Conservation (phyloP, 1,284 basidiomycete species). For the Cryptococcus sp. region DNA sequence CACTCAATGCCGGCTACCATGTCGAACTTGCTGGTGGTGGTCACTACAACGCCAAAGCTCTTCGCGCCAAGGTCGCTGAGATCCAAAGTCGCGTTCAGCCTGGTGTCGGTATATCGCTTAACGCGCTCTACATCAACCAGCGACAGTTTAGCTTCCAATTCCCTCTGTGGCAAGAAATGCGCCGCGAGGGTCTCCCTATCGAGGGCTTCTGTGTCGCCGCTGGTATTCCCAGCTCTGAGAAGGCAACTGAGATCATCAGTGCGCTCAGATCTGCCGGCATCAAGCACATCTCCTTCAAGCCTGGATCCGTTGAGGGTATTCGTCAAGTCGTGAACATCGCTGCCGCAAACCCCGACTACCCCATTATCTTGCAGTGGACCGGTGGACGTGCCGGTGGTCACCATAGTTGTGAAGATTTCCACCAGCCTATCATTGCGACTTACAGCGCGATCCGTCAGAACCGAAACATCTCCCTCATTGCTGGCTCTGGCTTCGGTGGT, state of each 20-base stretch:
- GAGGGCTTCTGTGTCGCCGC: constrained; percentile 99
- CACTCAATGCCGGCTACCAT: constrained; percentile 92
- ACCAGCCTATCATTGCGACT: constrained; percentile 89
- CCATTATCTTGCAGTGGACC: constrained; percentile 98
- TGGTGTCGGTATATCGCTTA: constrained; percentile 89
- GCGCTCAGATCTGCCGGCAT: constrained; percentile 77
- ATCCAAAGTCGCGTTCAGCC: constrained; percentile 79
- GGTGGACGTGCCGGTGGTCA: constrained; percentile 99
- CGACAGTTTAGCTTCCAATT: constrained; percentile 96
- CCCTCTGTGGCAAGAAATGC: constrained; percentile 97
- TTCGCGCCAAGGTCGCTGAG: constrained; percentile 86
- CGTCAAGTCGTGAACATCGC: constrained; percentile 97
- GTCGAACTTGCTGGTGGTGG: constrained; percentile 97
- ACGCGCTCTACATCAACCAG: constrained; percentile 97
- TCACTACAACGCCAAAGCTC: constrained; percentile 86
- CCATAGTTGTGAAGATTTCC: constrained; percentile 98
- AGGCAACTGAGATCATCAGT: constrained; percentile 88
- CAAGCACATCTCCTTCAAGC: constrained; percentile 96
- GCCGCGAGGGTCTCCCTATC: constrained; percentile 88
- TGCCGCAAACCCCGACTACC: constrained; percentile 89
- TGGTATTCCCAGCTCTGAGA: constrained; percentile 88
- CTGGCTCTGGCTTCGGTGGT: constrained; percentile 94
- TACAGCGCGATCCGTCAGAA: constrained; percentile 89
- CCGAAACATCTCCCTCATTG: constrained; percentile 85
- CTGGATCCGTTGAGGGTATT: constrained; percentile 94